phyloP scores from a whole-genome alignment of 148 eudicot genomes.

The Agrostemma githago region DNA sequence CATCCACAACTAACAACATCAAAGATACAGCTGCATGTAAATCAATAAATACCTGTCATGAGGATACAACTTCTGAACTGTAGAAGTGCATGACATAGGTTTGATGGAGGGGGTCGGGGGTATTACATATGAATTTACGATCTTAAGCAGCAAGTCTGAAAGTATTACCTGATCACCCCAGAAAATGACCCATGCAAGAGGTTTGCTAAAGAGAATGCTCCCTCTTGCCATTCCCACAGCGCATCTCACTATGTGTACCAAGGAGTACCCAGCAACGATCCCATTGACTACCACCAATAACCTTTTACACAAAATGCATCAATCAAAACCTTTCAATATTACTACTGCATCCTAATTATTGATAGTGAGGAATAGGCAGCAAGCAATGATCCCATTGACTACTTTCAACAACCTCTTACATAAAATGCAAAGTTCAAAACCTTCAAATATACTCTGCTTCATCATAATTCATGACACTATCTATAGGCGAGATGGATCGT shows the following conservation, averaged over 20 bases:
- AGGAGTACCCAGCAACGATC: constrained; percentile 70
- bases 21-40: neutral
- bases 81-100: neutral
- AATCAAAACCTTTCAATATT: constrained; percentile 1
- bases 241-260: constrained; percentile 72
- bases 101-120: neutral
- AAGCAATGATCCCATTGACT: too few species aligned
- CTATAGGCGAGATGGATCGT: too few species aligned
- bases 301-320: constrained; percentile 29
- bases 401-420: too few species aligned
- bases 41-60: constrained; percentile 2
- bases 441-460: too few species aligned
- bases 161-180: constrained; percentile 82
- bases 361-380: too few species aligned
- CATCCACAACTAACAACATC: neutral
- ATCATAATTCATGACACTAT: too few species aligned
- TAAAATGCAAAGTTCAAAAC: too few species aligned
- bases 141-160: neutral
- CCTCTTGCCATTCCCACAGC: constrained; percentile 65
- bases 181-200: constrained; percentile 89
- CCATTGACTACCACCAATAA: constrained; percentile 83
- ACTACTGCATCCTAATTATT: too few species aligned
- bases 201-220: constrained; percentile 78
- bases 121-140: neutral
- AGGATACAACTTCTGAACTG: neutral